Conservation (phyloP, 192 early-diverging fungal species). For the Irineochytrium annulatum region DNA sequence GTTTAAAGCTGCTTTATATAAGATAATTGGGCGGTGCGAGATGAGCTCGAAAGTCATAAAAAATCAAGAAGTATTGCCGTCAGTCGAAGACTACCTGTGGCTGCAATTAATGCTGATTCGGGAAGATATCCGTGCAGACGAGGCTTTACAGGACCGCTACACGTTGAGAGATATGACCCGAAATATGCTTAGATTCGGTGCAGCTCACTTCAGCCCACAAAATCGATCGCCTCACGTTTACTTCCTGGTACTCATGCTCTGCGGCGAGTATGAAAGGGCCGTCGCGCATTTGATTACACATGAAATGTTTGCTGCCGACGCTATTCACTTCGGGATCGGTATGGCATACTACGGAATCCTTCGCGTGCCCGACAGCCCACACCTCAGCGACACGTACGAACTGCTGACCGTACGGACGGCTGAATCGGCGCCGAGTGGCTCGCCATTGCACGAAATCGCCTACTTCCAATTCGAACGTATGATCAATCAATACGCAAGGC, state of each 20-base stretch:
- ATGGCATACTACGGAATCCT: constrained; percentile 77
- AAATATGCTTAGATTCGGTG: constrained; percentile 63
- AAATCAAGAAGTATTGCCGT: constrained; percentile 56
- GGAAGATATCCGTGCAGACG: constrained; percentile 41
- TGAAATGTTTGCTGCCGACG: constrained; percentile 67
- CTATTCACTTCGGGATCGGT: constrained; percentile 85
- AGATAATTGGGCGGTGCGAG: constrained; percentile 87
- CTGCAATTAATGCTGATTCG: constrained; percentile 70
- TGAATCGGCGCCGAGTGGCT: constrained; percentile 5
- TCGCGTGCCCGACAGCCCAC: constrained; percentile 56
- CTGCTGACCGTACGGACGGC: constrained; percentile 10
- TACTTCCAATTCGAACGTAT: constrained; percentile 53
- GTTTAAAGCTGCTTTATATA: constrained; percentile 89
- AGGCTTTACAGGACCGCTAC: constrained; percentile 51
- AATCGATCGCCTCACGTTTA: constrained; percentile 59
- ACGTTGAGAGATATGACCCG: constrained; percentile 65
- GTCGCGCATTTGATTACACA: constrained; percentile 65
- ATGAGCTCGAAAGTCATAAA: constrained; percentile 58
- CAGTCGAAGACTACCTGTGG: constrained; percentile 95
- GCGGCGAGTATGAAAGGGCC: constrained; percentile 90
- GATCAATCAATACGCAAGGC: constrained; percentile 40
- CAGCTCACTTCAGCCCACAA: constrained; percentile 59
- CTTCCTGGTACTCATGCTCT: constrained; percentile 76
- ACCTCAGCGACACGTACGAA: constrained; percentile 28
- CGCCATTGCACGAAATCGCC: constrained; percentile 12